Base-by-base conservation (phyloP, 495 filamentous ascomycete species). In the Neurospora sp. region DNA sequence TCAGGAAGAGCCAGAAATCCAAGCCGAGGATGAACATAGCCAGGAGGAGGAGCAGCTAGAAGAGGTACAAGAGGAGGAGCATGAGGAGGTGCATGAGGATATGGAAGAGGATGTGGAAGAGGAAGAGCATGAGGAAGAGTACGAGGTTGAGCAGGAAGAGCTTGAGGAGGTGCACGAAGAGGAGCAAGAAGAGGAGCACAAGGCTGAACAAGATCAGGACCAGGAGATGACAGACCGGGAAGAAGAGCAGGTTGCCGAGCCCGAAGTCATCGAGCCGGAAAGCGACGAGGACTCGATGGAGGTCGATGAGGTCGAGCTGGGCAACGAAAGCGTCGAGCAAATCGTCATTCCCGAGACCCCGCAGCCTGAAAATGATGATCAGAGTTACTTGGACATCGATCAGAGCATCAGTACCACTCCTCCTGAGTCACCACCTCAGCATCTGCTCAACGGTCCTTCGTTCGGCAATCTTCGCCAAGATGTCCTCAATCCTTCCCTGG, bases 251-350 rank as follows among this genome's bases (percentile, higher is more conserved):
- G 14, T 9, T 66, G 27, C 23, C 14, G 54, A 66, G 27, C 54
- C 54, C 14, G 54, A 66, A 14, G 3, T 35, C 14, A 35, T 66
- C 54, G 54, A 66, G 5, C 54, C 27, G 3, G 27, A 35, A 35
- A 12, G 5, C 27, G 54, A 66, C 0, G 54, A 66, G 27, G 54
- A 73, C 14, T 38, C 37, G 38, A 71, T 72, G 66, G 71, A 76
- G 70, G 73, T 76, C n/a, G 20, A 73, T 54, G 9, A 79, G 48
- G 37, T 71, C 74, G 73, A 78, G 71, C 37, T 72, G 74, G 69
- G 72, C 76, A 70, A 78, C 69, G 72, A 73, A 16, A 31, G 48
- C 20, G 16, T n/a, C 27, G 70, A 48, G 12, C 48, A 73, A 5
- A 39, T 62, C 59, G 42, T 69, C 23, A 62, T 69, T 62, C 71